Evolutionary conservation across 495 filamentous ascomycete species (phyloP).

Genomic region (Penicillium cosmopolitanum): DNA sequence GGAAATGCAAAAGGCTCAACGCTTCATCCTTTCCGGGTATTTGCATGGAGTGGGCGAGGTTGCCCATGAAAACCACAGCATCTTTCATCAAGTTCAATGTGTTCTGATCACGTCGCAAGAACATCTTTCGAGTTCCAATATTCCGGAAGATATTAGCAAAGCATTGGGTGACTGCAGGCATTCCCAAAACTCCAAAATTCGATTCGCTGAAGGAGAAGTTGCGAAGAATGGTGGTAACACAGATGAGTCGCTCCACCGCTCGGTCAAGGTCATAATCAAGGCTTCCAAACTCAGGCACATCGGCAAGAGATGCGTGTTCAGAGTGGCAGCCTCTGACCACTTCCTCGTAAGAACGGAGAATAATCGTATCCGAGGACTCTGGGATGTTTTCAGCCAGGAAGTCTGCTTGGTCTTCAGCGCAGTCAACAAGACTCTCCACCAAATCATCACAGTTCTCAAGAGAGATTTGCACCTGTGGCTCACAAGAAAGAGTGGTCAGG

Average conservation of each 20-base stretch:
- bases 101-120: constrained; percentile 77
- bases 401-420: constrained; percentile 85
- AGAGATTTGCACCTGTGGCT: constrained; percentile 60
- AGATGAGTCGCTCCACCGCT: constrained; percentile 83
- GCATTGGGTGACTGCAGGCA: constrained; percentile 75
- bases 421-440: constrained; percentile 85
- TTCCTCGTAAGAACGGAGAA: constrained; percentile 84
- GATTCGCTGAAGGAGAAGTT: constrained; percentile 86
- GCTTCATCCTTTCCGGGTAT: constrained; percentile 89
- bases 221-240: constrained; percentile 88
- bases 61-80: constrained; percentile 83
- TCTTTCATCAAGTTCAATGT: constrained; percentile 98
- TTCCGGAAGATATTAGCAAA: constrained; percentile 79
- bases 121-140: constrained; percentile 85
- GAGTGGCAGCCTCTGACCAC: constrained; percentile 73
- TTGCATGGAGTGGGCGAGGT: constrained; percentile 78
- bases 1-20: constrained; percentile 80
- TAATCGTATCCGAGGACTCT: constrained; percentile 82
- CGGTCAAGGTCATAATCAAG: constrained; percentile 80
- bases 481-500: constrained; percentile 71
- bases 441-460: constrained; percentile 84
- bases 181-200: constrained; percentile 73
- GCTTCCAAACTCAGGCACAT: constrained; percentile 74
- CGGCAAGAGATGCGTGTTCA: constrained; percentile 70
- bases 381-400: constrained; percentile 75